phyloP scores from a whole-genome alignment of 768 basidiomycete genomes.

The Xerocomus spinulosus region DNA sequence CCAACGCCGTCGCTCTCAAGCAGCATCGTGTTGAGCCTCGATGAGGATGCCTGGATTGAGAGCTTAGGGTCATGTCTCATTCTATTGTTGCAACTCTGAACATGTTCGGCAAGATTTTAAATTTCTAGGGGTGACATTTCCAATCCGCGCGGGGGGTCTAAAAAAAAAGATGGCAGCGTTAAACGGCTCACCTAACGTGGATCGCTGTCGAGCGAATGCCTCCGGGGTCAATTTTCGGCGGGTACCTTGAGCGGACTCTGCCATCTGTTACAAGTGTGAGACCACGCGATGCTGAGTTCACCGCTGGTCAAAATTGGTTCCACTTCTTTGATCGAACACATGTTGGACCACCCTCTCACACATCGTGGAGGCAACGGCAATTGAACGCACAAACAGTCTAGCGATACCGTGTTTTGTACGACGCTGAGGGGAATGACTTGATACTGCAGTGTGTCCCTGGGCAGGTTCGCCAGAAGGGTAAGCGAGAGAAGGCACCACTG shows the following conservation, averaged over 20 bases:
- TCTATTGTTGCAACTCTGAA: neutral
- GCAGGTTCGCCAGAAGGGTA: neutral
- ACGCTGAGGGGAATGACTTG: too few relatives aligned
- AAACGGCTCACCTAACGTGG: too few relatives aligned
- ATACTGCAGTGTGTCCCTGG: neutral
- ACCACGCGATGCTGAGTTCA: neutral
- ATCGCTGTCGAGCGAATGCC: neutral
- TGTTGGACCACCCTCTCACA: neutral
- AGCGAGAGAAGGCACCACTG: neutral
- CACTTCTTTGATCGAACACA: neutral
- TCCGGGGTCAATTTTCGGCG: neutral
- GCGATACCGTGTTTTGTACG: too few relatives aligned
- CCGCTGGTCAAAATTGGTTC: neutral
- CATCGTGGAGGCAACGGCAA: neutral
- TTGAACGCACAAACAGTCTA: neutral
- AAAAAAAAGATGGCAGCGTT: too few relatives aligned
- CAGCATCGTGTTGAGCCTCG: too few relatives aligned
- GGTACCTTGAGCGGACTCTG: neutral
- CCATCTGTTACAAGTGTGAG: neutral
- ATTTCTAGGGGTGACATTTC: neutral
- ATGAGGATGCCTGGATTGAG: too few relatives aligned
- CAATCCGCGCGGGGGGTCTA: too few relatives aligned
- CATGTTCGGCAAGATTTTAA: neutral
- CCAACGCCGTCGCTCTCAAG: too few relatives aligned
- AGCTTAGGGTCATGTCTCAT: neutral